Conservation (phyloP, 495 filamentous ascomycete genomes). For the Penicillium cinerascens region DNA sequence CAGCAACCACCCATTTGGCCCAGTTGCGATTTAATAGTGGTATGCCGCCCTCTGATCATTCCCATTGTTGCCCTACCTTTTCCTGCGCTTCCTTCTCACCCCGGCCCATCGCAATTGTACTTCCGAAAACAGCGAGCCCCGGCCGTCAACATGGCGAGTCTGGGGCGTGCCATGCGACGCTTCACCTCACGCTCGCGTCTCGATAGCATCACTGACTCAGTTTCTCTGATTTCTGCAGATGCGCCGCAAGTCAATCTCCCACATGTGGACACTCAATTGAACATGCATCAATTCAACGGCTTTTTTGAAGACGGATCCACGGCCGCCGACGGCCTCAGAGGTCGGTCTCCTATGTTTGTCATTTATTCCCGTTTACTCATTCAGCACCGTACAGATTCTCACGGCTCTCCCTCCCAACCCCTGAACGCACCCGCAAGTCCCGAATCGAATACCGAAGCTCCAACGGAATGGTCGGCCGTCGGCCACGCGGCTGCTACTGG, state of each 20-base stretch:
- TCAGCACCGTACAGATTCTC: slow-evolving; percentile 19
- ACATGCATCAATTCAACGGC: slow-evolving; percentile 45
- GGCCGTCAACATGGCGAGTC: slow-evolving; percentile 7
- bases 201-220: slow-evolving; percentile 2
- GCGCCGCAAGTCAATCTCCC: slow-evolving; percentile 41
- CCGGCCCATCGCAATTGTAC: background rate
- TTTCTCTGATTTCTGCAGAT: slow-evolving; percentile 10
- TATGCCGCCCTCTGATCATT: background rate
- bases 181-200: slow-evolving; percentile 8
- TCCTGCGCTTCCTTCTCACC: background rate
- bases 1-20: slow-evolving; percentile 27
- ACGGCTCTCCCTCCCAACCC: slow-evolving; percentile 9
- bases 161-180: slow-evolving; percentile 12
- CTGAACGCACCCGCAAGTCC: slow-evolving; percentile 19
- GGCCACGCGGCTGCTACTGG: slow-evolving; percentile 71
- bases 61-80: background rate
- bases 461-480: slow-evolving; percentile 68
- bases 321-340: slow-evolving; percentile 11
- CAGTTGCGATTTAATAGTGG: slow-evolving; percentile 24
- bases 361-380: background rate
- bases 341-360: slow-evolving; percentile 9
- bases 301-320: slow-evolving; percentile 30
- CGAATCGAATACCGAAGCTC: slow-evolving; percentile 30
- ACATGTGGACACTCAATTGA: slow-evolving; percentile 44
- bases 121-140: background rate